A percentile compares a stretch with the other conserved stretches of the same genome.
These are phyloP conservation scores for Wickerhamiella pararugosa DNA, from an alignment of 1,139 yeast genomes.

Conservation along the genomic window DNA sequence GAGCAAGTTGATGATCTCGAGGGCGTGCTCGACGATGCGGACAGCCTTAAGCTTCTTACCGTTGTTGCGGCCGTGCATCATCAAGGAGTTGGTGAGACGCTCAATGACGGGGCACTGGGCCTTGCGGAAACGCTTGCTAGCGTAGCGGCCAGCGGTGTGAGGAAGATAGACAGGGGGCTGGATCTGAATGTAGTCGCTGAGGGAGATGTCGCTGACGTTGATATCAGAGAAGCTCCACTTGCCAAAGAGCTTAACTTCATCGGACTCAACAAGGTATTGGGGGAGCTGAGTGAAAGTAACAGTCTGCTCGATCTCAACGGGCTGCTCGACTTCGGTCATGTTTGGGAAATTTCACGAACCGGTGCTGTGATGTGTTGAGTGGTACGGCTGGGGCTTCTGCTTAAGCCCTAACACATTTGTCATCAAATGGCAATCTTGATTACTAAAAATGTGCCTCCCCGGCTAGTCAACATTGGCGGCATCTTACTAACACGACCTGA, in stretches of 20 bases:
- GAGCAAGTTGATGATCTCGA: slow-evolving; percentile 93
- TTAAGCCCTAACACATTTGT: too few species aligned
- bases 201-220: slow-evolving; percentile 93
- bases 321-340: too few species aligned
- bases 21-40: slow-evolving; percentile 97
- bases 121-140: slow-evolving; percentile 99
- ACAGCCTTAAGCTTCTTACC: slow-evolving; percentile 99
- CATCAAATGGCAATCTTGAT: too few species aligned
- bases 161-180: slow-evolving; percentile 95
- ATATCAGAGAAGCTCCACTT: slow-evolving; percentile 98
- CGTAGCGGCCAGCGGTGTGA: slow-evolving; percentile 99
- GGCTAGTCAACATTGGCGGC: too few species aligned
- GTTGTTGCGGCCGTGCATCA: slow-evolving; percentile 99
- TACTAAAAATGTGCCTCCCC: too few species aligned
- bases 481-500: too few species aligned
- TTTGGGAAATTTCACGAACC: too few species aligned
- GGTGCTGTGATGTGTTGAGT: too few species aligned
- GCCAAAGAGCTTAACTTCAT: slow-evolving; percentile 96
- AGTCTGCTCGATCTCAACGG: slow-evolving; percentile 15
- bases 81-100: slow-evolving; percentile 98
- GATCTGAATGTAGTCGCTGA: slow-evolving; percentile 96
- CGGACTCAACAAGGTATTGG: slow-evolving; percentile 91
- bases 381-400: too few species aligned
- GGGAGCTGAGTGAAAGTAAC: slow-evolving; percentile 61
- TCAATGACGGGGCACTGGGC: slow-evolving; percentile 99